phyloP scores from a whole-genome alignment of 1,284 basidiomycete genomes.

The Anthracocystis panici-leucophaei region DNA sequence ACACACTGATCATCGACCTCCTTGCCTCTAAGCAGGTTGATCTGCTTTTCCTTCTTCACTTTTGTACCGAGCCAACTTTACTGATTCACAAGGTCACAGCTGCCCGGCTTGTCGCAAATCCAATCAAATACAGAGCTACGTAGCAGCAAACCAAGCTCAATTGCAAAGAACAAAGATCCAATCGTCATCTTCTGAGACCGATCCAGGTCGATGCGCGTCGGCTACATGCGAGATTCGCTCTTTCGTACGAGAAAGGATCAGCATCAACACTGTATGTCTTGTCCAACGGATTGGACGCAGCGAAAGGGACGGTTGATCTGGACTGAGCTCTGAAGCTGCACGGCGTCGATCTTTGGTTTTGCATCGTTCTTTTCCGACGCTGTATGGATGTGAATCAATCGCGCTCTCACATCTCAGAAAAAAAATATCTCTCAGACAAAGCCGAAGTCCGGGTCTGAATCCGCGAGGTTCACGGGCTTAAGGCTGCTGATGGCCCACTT shows the following conservation, averaged over 20 bases:
- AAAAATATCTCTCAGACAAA: neutral
- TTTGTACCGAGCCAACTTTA: neutral
- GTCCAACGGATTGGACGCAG: too few relatives aligned
- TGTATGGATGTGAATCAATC: too few relatives aligned
- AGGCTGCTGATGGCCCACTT: neutral
- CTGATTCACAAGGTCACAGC: neutral
- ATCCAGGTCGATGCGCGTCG: neutral
- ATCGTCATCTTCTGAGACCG: constrained; percentile 1
- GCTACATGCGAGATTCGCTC: neutral
- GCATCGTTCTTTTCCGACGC: neutral
- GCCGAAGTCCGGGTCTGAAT: constrained; percentile 3
- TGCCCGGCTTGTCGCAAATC: neutral
- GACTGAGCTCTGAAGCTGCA: constrained; percentile 1
- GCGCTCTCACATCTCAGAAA: neutral
- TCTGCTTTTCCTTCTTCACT: neutral
- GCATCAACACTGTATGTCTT: too few relatives aligned
- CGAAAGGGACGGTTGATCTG: too few relatives aligned
- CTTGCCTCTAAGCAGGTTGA: neutral
- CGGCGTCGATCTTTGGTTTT: neutral
- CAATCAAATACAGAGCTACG: too few relatives aligned
- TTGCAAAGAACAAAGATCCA: too few relatives aligned
- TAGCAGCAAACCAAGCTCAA: too few relatives aligned
- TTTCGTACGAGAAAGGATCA: neutral
- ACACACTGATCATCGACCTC: neutral
- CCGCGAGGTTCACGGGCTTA: constrained; percentile 6